Conservation (phyloP, 805 yeast species). For the Candida jianshihensis region DNA sequence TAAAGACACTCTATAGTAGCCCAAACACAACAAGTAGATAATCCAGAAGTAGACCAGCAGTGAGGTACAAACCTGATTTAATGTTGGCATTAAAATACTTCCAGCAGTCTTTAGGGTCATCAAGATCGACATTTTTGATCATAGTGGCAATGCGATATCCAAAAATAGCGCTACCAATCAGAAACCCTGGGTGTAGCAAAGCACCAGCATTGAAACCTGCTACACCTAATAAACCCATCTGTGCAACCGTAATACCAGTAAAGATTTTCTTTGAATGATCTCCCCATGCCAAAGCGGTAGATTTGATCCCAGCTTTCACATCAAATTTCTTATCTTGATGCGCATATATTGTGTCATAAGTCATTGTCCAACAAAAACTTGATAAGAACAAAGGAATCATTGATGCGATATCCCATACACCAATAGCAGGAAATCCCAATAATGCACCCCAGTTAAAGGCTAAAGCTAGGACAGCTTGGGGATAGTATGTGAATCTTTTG, state of each 20-base stretch:
- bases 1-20: conserved; percentile 23
- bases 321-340: conserved; percentile 95
- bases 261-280: conserved; percentile 64
- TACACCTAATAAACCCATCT: conserved; percentile 51
- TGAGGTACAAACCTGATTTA: conserved; percentile 62
- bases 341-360: conserved; percentile 93
- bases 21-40: conserved; percentile 47
- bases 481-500: conserved; percentile 92
- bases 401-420: conserved; percentile 67
- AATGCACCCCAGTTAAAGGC: conserved; percentile 95
- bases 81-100: conserved; percentile 70
- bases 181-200: conserved; percentile 78
- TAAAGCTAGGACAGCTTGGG: conserved; percentile 74
- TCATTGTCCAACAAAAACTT: conserved; percentile 88
- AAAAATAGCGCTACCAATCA: conserved; percentile 57
- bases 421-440: conserved; percentile 94
- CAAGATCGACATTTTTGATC: conserved; percentile 70
- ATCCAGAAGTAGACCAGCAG: conserved; percentile 61
- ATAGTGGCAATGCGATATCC: conserved; percentile 60
- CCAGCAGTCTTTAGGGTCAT: conserved; percentile 81
- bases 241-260: conserved; percentile 57
- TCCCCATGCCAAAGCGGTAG: conserved; percentile 96
- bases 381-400: conserved; percentile 75
- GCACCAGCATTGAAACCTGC: conserved; percentile 69
- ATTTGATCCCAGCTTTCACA: conserved; percentile 83